Conservation (phyloP, 108 stramenopile genomes). For the Nannochloropsis oceanica region DNA sequence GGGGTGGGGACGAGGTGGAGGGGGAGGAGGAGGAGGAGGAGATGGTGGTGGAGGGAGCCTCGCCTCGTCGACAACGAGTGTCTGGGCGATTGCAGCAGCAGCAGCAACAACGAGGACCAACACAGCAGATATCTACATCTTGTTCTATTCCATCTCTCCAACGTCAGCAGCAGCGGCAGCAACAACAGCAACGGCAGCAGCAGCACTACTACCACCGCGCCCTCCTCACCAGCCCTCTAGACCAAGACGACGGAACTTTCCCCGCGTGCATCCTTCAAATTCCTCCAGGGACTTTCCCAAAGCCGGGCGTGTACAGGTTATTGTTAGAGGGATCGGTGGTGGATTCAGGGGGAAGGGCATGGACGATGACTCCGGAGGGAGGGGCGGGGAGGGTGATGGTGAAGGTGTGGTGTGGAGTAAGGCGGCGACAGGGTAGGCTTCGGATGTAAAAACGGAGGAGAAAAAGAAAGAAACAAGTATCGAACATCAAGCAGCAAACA, state of each 20-base stretch:
- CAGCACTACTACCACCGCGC: not conserved
- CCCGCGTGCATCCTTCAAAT: not conserved
- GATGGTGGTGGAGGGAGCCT: too few species aligned
- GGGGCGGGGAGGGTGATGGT: not conserved
- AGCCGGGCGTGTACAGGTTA: not conserved
- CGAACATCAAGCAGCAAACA: too few species aligned
- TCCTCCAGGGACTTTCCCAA: not conserved
- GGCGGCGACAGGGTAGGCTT: not conserved
- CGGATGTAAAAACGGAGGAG: too few species aligned
- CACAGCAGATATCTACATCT: too few species aligned
- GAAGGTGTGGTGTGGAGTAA: not conserved
- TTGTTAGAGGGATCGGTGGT: not conserved
- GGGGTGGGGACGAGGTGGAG: not conserved
- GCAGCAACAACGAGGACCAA: too few species aligned
- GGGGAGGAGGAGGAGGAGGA: too few species aligned
- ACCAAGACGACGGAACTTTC: not conserved
- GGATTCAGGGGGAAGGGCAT: not conserved
- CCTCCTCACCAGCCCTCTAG: not conserved
- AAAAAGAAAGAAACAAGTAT: too few species aligned
- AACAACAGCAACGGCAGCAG: too few species aligned
- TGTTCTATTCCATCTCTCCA: too few species aligned
- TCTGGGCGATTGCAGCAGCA: too few species aligned
- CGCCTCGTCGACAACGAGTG: too few species aligned
- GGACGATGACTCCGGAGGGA: not conserved
- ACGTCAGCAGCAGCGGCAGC: too few species aligned